Evolutionary conservation across 2,329 filamentous ascomycete species (phyloP).

Genomic region (Calonectria pseudoturangicola): DNA sequence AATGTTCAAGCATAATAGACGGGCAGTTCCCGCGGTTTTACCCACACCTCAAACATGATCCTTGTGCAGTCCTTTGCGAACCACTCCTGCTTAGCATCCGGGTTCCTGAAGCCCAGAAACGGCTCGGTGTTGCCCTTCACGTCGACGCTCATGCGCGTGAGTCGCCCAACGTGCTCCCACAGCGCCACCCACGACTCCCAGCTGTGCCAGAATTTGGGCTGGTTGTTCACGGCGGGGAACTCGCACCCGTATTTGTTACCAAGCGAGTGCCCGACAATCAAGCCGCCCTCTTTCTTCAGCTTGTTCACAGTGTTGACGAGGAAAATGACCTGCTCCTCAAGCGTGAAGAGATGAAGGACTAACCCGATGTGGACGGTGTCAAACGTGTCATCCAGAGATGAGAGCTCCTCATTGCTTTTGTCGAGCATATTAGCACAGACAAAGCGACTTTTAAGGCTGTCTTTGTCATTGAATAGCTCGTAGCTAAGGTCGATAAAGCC

Average conservation of each 20-base stretch:
- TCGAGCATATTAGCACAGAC: neutral
- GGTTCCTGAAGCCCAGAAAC: neutral
- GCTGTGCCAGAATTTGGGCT: neutral
- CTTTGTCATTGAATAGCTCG: neutral
- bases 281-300: neutral
- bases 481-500: neutral
- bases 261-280: neutral
- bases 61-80: neutral
- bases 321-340: neutral
- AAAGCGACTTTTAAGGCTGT: neutral
- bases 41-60: conserved; percentile 1
- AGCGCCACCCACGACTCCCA: conserved; percentile 1
- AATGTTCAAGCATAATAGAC: too few species aligned
- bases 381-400: neutral
- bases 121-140: neutral
- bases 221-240: too few species aligned
- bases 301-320: neutral
- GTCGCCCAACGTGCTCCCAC: neutral
- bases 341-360: neutral
- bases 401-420: neutral
- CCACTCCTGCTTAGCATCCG: neutral
- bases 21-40: neutral
- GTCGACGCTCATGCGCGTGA: neutral
- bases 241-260: neutral
- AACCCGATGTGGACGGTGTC: too few species aligned